These are phyloP conservation scores for Lecanosticta acicola DNA, from an alignment of 2,329 filamentous ascomycete species.

Conservation along the genomic window DNA sequence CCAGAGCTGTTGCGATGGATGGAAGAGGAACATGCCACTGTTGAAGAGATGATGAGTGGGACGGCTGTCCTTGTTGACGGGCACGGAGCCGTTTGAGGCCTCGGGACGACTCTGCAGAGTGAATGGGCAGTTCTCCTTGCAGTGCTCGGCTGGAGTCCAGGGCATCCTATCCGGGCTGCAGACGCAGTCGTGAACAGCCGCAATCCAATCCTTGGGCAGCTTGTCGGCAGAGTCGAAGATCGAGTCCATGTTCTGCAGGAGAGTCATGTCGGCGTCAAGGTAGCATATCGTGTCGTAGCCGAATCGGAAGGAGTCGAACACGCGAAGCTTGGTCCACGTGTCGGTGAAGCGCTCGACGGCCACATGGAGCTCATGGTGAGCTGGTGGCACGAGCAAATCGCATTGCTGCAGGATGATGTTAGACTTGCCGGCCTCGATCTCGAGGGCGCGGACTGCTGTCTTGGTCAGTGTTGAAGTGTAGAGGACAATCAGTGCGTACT, in stretches of 20 bases:
- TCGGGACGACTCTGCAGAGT: conserved; percentile 35
- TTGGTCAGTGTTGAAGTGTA: conserved; percentile 42
- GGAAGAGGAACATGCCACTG: conserved; percentile 48
- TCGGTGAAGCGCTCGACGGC: conserved; percentile 49
- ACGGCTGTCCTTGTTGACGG: conserved; percentile 25
- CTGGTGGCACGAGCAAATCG: conserved; percentile 38
- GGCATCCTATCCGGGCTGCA: conserved; percentile 46
- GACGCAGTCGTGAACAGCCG: conserved; percentile 47
- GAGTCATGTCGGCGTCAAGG: conserved; percentile 49
- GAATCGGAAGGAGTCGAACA: conserved; percentile 40
- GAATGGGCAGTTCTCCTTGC: conserved; percentile 44
- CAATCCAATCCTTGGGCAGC: conserved; percentile 40
- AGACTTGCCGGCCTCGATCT: conserved; percentile 37
- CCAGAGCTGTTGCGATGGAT: conserved; percentile 38
- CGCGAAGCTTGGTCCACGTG: conserved; percentile 52
- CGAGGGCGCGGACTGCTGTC: conserved; percentile 37
- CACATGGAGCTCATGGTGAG: conserved; percentile 33
- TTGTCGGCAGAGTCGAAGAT: conserved; percentile 36
- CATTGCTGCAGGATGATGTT: conserved; percentile 40
- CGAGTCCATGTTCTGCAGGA: conserved; percentile 40
- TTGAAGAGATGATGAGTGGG: conserved; percentile 46
- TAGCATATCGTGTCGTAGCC: conserved; percentile 42
- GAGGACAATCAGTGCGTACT: conserved; percentile 45
- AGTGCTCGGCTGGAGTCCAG: conserved; percentile 47
- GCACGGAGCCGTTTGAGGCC: conserved; percentile 31